Base-by-base conservation (phyloP, 2,329 filamentous ascomycete species). In the Mycosphaerella sp. region DNA sequence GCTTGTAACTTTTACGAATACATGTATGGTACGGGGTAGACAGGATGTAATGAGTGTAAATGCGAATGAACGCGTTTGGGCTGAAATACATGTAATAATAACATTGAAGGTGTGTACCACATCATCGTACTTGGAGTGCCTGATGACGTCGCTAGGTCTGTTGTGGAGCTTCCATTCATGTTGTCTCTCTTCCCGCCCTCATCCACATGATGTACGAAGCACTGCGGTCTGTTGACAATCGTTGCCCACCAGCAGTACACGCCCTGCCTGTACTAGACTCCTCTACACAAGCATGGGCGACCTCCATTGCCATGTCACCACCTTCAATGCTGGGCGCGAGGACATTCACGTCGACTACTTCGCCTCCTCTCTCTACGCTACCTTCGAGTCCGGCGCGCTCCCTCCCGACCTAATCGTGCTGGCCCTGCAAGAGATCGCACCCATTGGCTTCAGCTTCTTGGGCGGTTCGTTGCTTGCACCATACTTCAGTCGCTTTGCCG, bases 351-450 rank as follows among this genome's bases (percentile, higher is more conserved):
- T 82, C 17, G 74, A 82, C 34, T 75, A 81, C 45, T 89, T 96
- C 62, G 83, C 86, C 12, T 70, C 76, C 46, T 75, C 72, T 32
- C 77, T 93, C 50, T 69, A 66, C 55, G 68, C 70, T 51, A 66
- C 64, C 67, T 46, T 68, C n/a, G 67, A 68, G 28, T 56, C 66
- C 40, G 58, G 44, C 10, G 57, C 67, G 13, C 66, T 85, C 67
- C 75, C 89, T 4, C 89, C 76, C 3, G 82, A 85, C 57, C 68
- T 87, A 35, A 71, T 88, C 54, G 79, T 84, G 52, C 71, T 87
- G 53, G 81, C 77, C 13, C 78, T 98, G 14, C 90, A 98, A 70
- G 93, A 98, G 71, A 78, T 96, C 55, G 86, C 90, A 8, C 93
- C 93, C 0, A 78, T 97, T 44, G 79, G 85, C 46, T 82, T 89